Evolutionary conservation across 805 yeast genomes (phyloP), one percentile per base, ranked within the genome.

Genomic region (Cyberlindnera sargentensis): DNA sequence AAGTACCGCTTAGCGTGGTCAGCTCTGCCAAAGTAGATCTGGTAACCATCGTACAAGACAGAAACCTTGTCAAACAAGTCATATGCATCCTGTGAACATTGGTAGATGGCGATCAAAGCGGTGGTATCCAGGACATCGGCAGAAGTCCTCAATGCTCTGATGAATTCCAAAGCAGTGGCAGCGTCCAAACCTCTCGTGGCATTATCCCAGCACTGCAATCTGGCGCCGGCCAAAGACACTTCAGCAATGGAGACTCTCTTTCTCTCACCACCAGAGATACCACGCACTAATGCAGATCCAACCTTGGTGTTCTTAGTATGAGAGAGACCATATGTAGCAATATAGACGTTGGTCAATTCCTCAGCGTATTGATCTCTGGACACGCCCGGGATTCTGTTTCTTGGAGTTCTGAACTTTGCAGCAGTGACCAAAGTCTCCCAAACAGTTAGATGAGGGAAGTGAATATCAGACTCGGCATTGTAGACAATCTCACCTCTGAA

Each of bases 231-330:
- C 26, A 68, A 52, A 10, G 71, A 54, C 37, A 73, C 83, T 62
- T 81, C 87, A 8, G 84, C 84, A 53, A 81, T 78, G 11, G 85
- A 78, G 23, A 80, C 86, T 66, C 87, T 76, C 62, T 81, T 81
- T 52, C 87, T 67, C 63, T 81, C 84, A 66, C 87, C 87, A 60
- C 87, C 87, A 29, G 85, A 79, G 36, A 82, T 78, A 62, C 88
- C 88, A 60, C 85, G 71, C 29, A 80, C 76, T 37, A 72, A 70
- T 49, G 79, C 84, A 51, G 76, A 73, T 56, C 88, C 87, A 39
- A 81, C 86, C 45, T 76, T 70, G 27, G 87, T 81, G 57, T 79
- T 67, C 50, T 72, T 69, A 9, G 84, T 79, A 56, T 82, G 86
- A 6, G 61, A 52, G 34, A 66, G 50, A 41, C 76, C 76, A 51